Conservation (phyloP, 192 early-diverging fungal genomes). For the Cladochytrium replicatum region DNA sequence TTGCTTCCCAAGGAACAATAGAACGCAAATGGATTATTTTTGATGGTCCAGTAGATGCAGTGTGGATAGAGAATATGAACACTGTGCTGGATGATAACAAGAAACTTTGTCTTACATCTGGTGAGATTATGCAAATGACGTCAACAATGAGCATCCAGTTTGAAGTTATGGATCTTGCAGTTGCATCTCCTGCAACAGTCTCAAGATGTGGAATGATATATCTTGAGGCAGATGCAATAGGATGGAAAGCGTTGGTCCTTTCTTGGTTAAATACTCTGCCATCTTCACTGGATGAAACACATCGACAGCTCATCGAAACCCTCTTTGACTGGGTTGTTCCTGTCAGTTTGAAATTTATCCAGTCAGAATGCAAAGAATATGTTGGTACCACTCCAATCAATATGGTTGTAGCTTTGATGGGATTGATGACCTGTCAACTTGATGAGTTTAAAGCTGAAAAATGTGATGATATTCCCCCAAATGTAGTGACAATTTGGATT, state of each 20-base stretch:
- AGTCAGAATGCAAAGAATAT: constrained; percentile 35
- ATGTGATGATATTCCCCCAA: constrained; percentile 25
- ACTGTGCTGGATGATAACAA: constrained; percentile 57
- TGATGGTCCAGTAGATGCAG: constrained; percentile 53
- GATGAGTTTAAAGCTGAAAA: constrained; percentile 35
- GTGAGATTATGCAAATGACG: constrained; percentile 49
- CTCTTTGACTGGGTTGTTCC: constrained; percentile 50
- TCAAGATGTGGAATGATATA: constrained; percentile 56
- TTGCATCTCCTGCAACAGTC: constrained; percentile 51
- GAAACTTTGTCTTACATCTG: constrained; percentile 47
- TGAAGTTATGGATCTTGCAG: constrained; percentile 50
- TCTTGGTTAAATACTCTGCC: constrained; percentile 45
- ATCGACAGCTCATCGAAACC: constrained; percentile 22
- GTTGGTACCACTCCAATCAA: constrained; percentile 40
- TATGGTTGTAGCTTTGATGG: constrained; percentile 41
- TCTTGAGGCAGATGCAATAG: constrained; percentile 45
- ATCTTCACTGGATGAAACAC: constrained; percentile 22
- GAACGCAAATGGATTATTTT: constrained; percentile 54
- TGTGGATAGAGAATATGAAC: constrained; percentile 62
- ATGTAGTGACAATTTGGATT: constrained; percentile 39
- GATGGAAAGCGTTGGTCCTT: constrained; percentile 43
- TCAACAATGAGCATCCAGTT: constrained; percentile 51
- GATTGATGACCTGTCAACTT: constrained; percentile 37
- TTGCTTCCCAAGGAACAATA: constrained; percentile 33
- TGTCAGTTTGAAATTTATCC: constrained; percentile 35